phyloP scores from a whole-genome alignment of 2,329 filamentous ascomycete genomes.

The Emergomyces pasteurianus region DNA sequence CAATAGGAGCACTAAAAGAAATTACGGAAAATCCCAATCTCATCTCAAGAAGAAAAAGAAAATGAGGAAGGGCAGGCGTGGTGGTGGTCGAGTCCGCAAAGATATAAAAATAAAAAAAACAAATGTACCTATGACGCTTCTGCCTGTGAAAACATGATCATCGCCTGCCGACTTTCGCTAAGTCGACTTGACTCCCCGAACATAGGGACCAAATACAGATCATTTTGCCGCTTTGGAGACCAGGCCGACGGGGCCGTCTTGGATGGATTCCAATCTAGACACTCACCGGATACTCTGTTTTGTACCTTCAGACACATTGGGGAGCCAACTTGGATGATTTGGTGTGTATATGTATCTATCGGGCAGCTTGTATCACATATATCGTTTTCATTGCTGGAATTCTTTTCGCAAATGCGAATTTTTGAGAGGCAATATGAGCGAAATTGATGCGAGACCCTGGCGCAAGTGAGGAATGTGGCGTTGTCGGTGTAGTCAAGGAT shows the following conservation, averaged over 20 bases:
- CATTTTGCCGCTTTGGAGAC: background rate
- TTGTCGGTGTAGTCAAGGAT: conserved; percentile 1
- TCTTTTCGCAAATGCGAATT: background rate
- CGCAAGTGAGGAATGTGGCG: background rate
- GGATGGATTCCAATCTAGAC: background rate
- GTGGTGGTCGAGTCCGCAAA: background rate
- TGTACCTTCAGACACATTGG: background rate
- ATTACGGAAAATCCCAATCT: background rate
- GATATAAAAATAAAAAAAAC: no score
- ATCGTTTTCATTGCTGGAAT: background rate
- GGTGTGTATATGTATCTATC: background rate
- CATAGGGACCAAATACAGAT: background rate
- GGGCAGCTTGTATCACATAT: background rate
- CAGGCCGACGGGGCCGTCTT: background rate
- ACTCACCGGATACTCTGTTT: background rate
- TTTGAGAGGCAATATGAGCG: background rate
- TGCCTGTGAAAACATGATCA: background rate
- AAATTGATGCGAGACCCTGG: background rate
- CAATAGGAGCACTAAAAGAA: background rate
- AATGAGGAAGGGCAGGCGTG: background rate
- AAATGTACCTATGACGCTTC: no score
- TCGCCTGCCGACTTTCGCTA: background rate
- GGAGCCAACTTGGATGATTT: background rate
- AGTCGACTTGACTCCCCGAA: background rate
- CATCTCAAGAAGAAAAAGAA: background rate